Conservation (phyloP, 345 rosid species). For the Brassica carinata region DNA sequence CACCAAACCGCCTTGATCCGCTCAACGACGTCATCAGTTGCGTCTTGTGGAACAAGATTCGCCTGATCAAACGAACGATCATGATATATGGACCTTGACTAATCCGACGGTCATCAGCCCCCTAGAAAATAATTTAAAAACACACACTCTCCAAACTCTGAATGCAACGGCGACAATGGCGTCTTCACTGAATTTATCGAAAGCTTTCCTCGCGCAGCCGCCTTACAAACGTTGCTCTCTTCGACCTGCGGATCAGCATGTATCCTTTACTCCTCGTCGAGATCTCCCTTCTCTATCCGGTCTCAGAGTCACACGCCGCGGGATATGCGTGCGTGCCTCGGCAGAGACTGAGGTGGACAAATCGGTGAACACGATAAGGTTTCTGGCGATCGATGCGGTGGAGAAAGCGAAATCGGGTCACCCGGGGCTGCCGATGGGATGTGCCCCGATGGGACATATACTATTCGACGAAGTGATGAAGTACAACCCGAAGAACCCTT, state of each 20-base stretch:
- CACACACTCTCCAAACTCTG: neutral
- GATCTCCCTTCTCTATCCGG: conserved; percentile 11
- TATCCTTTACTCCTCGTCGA: conserved; percentile 23
- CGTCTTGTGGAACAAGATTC: neutral
- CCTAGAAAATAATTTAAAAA: neutral
- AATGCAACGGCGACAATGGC: conserved; percentile 43
- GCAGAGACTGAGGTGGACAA: conserved; percentile 38
- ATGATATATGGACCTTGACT: no score
- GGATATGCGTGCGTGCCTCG: conserved; percentile 30
- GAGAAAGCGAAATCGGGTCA: conserved; percentile 63
- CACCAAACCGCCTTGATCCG: conserved; percentile 22
- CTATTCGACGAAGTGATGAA: conserved; percentile 93
- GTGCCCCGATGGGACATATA: conserved; percentile 88
- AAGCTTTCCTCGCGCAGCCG: conserved; percentile 44
- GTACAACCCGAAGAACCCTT: conserved; percentile 80
- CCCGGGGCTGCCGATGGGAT: conserved; percentile 62
- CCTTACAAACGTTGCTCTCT: neutral
- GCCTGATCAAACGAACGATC: neutral
- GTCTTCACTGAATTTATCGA: conserved; percentile 56
- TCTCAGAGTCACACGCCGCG: conserved; percentile 39
- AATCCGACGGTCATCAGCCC: conserved; percentile 3
- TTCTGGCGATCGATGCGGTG: conserved; percentile 11
- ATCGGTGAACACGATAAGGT: conserved; percentile 52
- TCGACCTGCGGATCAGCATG: conserved; percentile 5
- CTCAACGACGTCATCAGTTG: neutral